Conservation (phyloP, 768 basidiomycete genomes). For the Chalciporus pseudorubinellus region DNA sequence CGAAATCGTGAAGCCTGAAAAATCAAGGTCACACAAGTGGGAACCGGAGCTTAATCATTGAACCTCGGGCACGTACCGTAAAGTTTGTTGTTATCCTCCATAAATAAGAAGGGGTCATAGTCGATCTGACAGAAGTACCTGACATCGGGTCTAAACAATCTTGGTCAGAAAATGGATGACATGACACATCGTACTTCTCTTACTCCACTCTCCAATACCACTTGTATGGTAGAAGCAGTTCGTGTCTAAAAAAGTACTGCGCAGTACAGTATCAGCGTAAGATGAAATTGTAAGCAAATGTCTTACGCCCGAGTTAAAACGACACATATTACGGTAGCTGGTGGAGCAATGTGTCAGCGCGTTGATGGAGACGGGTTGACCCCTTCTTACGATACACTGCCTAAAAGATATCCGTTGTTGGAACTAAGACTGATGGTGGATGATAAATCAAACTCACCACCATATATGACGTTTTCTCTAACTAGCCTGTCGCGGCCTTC, state of each 20-base stretch:
- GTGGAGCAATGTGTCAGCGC: neutral
- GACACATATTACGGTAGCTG: slow-evolving; percentile 77
- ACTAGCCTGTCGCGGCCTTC: slow-evolving; percentile 53
- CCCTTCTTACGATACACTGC: slow-evolving; percentile 43
- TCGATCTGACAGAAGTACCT: slow-evolving; percentile 55
- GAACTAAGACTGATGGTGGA: neutral
- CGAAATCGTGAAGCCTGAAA: slow-evolving; percentile 60
- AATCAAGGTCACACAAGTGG: neutral
- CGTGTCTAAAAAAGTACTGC: slow-evolving; percentile 58
- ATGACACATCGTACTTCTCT: slow-evolving; percentile 13
- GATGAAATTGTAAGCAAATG: neutral
- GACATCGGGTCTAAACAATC: slow-evolving; percentile 43
- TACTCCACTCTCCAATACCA: slow-evolving; percentile 67
- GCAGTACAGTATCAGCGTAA: slow-evolving; percentile 11
- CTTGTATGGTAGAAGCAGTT: slow-evolving; percentile 48
- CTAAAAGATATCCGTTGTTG: slow-evolving; percentile 23
- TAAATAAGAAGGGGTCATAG: slow-evolving; percentile 51
- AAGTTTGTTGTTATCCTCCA: slow-evolving; percentile 51
- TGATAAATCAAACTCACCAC: slow-evolving; percentile 34
- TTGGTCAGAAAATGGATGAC: neutral
- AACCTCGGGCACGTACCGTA: slow-evolving; percentile 39
- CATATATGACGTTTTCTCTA: slow-evolving; percentile 46
- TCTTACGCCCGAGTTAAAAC: slow-evolving; percentile 57
- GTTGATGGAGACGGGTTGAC: neutral
- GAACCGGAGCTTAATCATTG: neutral